Conservation (phyloP, 257 asterid genomes). For the Solanum gandarillasii region DNA sequence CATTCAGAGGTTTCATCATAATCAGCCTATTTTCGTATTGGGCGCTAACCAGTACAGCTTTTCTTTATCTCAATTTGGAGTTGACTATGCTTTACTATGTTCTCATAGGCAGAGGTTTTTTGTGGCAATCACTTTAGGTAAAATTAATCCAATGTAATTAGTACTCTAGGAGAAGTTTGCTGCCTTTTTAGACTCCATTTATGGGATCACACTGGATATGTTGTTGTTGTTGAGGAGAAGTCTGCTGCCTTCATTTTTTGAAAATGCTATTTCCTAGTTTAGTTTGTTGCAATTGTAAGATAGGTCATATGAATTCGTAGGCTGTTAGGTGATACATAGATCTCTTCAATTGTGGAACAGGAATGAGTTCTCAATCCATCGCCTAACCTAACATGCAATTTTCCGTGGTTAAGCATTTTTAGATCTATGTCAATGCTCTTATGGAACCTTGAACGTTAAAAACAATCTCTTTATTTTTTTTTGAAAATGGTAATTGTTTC, state of each 20-base stretch:
- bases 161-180: neutral
- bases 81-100: neutral
- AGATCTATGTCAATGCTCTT: neutral
- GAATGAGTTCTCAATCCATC: neutral
- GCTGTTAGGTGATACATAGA: neutral
- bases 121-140: neutral
- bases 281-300: neutral
- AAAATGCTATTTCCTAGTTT: neutral
- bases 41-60: neutral
- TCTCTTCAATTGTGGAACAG: neutral
- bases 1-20: neutral
- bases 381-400: neutral
- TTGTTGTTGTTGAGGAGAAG: neutral
- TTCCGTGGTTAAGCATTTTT: neutral
- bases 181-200: neutral
- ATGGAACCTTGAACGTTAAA: neutral
- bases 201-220: neutral
- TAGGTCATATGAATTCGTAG: neutral
- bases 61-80: neutral
- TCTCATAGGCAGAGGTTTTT: neutral
- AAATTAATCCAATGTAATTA: neutral
- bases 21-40: neutral
- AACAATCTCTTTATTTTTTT: neutral
- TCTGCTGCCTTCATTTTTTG: neutral
- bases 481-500: too few species aligned